A percentile compares a stretch with the other conserved stretches of the same genome.
Conservation (phyloP, 169 alveolate species). For the Perkinsus chesapeaki region DNA sequence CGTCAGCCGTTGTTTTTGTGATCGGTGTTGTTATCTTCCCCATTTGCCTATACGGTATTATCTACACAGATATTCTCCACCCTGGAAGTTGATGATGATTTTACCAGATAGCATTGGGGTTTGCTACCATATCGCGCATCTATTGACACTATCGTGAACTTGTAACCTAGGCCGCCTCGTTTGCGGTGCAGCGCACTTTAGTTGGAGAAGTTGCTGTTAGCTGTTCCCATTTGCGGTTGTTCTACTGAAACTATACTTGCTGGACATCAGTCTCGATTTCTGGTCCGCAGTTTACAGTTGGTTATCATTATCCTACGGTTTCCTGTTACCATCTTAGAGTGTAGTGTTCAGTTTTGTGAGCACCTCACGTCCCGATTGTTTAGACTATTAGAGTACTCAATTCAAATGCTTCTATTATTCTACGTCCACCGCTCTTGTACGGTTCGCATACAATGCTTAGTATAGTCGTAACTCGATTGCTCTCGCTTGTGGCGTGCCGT, state of each 20-base stretch:
- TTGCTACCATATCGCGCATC: background rate
- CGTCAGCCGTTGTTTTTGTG: background rate
- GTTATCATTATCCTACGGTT: background rate
- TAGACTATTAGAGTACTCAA: background rate
- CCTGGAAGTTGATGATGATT: background rate
- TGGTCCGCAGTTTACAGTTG: background rate
- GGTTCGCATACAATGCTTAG: background rate
- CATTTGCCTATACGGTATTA: background rate
- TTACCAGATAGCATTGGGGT: too few relatives aligned
- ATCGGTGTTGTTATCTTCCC: background rate
- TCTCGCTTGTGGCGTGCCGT: background rate
- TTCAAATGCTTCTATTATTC: background rate
- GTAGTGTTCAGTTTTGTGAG: background rate
- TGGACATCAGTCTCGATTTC: background rate
- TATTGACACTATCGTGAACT: background rate
- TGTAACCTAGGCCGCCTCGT: background rate
- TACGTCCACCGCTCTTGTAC: background rate
- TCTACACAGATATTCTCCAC: background rate
- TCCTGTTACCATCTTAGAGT: background rate
- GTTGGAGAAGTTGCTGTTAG: background rate
- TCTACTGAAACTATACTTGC: background rate
- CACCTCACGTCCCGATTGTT: too few relatives aligned
- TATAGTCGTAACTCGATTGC: background rate
- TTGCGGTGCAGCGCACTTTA: background rate
- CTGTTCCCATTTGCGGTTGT: background rate